Conservation (phyloP, 257 asterid species). For the Forsythia viridissima region DNA sequence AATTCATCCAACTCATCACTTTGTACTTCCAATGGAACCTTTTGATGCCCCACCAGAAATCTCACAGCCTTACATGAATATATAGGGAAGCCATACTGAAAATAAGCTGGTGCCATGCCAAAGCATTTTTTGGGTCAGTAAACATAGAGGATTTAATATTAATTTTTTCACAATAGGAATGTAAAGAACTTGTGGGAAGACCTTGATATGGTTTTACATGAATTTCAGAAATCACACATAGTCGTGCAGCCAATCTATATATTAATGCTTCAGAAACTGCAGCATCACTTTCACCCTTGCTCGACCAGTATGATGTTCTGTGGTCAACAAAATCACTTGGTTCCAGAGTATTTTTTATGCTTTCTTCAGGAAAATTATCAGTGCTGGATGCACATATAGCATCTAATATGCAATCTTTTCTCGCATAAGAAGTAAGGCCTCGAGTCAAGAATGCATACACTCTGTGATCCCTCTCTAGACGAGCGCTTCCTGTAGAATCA, state of each 20-base stretch:
- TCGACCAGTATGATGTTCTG: slow-evolving; percentile 87
- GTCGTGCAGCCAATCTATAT: slow-evolving; percentile 50
- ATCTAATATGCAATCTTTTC: slow-evolving; percentile 52
- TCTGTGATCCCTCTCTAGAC: slow-evolving; percentile 52
- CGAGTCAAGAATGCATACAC: slow-evolving; percentile 54
- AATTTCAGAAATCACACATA: slow-evolving; percentile 68
- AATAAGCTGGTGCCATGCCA: slow-evolving; percentile 54
- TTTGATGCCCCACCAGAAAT: slow-evolving; percentile 60
- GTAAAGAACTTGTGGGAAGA: slow-evolving; percentile 18
- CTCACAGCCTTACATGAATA: slow-evolving; percentile 77
- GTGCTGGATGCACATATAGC: slow-evolving; percentile 82
- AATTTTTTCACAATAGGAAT: not conserved
- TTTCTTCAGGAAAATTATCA: slow-evolving; percentile 74
- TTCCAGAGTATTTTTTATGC: slow-evolving; percentile 63
- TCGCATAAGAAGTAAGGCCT: slow-evolving; percentile 36
- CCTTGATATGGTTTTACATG: slow-evolving; percentile 87
- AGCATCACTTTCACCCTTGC: slow-evolving; percentile 59
- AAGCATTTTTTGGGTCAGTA: slow-evolving; percentile 28
- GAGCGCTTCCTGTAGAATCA: slow-evolving; percentile 35
- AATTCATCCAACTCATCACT: slow-evolving; percentile 25
- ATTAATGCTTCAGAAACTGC: slow-evolving; percentile 61
- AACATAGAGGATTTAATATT: not conserved
- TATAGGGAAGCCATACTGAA: slow-evolving; percentile 75
- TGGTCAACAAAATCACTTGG: slow-evolving; percentile 49
- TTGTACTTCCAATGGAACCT: slow-evolving; percentile 32